Evolutionary conservation across 768 basidiomycete genomes (phyloP).

Genomic region (Hericium coralloides): DNA sequence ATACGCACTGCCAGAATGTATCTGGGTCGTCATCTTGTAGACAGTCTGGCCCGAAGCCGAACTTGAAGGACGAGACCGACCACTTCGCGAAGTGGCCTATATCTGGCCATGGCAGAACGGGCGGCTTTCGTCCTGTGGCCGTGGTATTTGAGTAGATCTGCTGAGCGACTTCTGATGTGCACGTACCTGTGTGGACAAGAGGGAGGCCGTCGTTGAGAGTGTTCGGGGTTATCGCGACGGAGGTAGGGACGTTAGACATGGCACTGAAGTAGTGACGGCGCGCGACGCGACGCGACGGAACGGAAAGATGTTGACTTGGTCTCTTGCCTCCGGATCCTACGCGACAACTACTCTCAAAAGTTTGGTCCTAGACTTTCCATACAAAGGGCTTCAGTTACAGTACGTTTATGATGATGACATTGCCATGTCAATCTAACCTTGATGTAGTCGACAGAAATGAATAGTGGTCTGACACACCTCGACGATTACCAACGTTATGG

Average conservation of each 20-base stretch:
- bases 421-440: too few species aligned
- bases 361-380: too few species aligned
- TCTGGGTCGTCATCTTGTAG: slow-evolving; percentile 80
- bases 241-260: neutral
- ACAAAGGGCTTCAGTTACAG: too few species aligned
- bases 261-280: too few species aligned
- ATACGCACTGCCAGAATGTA: slow-evolving; percentile 95
- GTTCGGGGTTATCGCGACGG: neutral
- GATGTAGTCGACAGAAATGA: too few species aligned
- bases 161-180: too few species aligned
- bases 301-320: too few species aligned
- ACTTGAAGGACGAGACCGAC: slow-evolving; percentile 96
- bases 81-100: slow-evolving; percentile 87
- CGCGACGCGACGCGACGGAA: too few species aligned
- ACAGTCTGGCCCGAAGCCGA: slow-evolving; percentile 92
- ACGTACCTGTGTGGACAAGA: slow-evolving; percentile 30
- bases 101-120: slow-evolving; percentile 63
- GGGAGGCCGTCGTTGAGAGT: slow-evolving; percentile 25
- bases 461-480: slow-evolving; percentile 18
- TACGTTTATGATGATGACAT: too few species aligned
- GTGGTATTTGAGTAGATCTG: neutral
- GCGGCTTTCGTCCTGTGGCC: slow-evolving; percentile 31
- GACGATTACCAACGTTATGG: slow-evolving; percentile 88
- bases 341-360: too few species aligned
- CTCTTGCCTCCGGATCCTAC: too few species aligned